phyloP scores from a whole-genome alignment of 495 filamentous ascomycete species.

The Penicillium goetzii region DNA sequence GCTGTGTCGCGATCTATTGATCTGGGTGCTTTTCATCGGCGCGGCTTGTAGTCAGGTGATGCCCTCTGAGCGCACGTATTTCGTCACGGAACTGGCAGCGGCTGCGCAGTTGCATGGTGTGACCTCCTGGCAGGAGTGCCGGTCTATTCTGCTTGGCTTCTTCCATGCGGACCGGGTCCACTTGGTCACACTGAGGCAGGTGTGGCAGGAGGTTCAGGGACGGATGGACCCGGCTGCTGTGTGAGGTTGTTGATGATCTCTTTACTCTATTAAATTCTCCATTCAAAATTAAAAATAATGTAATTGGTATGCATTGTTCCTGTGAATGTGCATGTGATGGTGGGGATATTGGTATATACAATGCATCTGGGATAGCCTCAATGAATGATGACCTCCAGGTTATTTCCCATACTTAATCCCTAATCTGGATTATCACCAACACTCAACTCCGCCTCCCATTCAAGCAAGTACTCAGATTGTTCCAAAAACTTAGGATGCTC shows the following conservation, averaged over 20 bases:
- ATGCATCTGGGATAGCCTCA: neutral
- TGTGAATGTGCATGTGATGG: neutral
- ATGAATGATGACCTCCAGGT: conserved; percentile 6
- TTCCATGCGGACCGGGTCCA: conserved; percentile 50
- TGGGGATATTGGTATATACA: conserved; percentile 1
- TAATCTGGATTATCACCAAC: neutral
- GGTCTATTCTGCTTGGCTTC: conserved; percentile 40
- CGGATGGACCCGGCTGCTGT: conserved; percentile 18
- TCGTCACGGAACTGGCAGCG: conserved; percentile 41
- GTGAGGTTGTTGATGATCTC: conserved; percentile 1
- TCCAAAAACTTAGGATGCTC: conserved; percentile 3
- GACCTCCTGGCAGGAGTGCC: conserved; percentile 44
- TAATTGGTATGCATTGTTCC: neutral
- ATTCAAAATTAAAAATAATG: conserved; percentile 5
- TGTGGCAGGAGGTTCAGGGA: conserved; percentile 46
- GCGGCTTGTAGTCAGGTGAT: conserved; percentile 40
- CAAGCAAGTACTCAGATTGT: neutral
- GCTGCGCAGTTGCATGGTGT: conserved; percentile 39
- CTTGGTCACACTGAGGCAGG: conserved; percentile 34
- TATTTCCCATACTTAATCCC: neutral
- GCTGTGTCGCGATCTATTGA: conserved; percentile 43
- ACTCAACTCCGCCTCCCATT: conserved; percentile 9
- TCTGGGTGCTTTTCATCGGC: conserved; percentile 50
- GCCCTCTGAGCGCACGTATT: conserved; percentile 39
- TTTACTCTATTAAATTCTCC: neutral